Percentiles rank a stretch among this genome's conserved stretches.
These are phyloP conservation scores for Ligustrum vulgare DNA, from an alignment of 257 asterid genomes.

Conservation along the genomic window DNA sequence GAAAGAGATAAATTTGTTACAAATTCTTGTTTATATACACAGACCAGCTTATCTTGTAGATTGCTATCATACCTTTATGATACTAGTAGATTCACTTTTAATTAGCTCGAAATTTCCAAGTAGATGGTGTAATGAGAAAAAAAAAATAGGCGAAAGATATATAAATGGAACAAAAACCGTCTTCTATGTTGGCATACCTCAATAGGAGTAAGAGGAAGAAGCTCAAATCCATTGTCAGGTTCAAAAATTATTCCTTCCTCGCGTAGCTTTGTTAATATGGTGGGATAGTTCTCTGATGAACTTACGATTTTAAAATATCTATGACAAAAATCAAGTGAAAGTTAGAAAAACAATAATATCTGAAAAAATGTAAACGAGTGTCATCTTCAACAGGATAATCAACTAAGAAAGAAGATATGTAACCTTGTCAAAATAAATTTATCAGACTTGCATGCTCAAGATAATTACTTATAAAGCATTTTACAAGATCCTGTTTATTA, in stretches of 20 bases:
- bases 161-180: neutral
- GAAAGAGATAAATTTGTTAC: neutral
- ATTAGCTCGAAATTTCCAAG: neutral
- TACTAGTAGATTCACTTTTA: neutral
- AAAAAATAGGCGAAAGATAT: neutral
- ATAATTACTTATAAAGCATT: no score
- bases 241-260: constrained; percentile 78
- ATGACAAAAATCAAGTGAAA: constrained; percentile 15
- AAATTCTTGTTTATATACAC: neutral
- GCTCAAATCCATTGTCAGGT: constrained; percentile 87
- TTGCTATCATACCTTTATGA: neutral
- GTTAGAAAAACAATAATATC: neutral
- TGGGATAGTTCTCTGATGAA: constrained; percentile 67
- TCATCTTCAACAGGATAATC: neutral
- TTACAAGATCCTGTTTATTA: no score
- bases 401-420: neutral
- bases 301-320: constrained; percentile 68
- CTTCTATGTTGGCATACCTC: constrained; percentile 53
- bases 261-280: constrained; percentile 58
- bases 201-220: constrained; percentile 59
- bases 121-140: neutral
- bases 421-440: neutral
- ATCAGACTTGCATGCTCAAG: no score
- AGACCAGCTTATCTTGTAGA: neutral
- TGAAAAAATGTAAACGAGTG: neutral